Conservation (phyloP, 257 asterid genomes). For the Prunella vulgaris region DNA sequence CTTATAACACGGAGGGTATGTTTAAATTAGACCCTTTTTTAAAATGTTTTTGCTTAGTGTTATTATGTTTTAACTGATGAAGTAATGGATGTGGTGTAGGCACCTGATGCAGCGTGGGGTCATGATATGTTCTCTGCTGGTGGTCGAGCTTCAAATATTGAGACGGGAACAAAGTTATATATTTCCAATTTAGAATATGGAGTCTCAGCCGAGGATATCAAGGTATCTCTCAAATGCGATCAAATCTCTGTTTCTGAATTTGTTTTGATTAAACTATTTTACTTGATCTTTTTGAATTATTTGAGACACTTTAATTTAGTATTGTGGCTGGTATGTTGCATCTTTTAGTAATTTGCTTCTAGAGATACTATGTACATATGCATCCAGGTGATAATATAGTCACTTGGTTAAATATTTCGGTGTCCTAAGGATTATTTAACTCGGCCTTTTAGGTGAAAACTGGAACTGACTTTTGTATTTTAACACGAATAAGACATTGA, state of each 20-base stretch:
- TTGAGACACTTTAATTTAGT: neutral
- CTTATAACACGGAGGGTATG: neutral
- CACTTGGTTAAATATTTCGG: neutral
- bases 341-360: neutral
- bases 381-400: neutral
- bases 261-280: neutral
- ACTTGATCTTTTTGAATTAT: neutral
- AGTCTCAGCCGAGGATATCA: conserved; percentile 85
- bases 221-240: conserved; percentile 33
- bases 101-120: conserved; percentile 83
- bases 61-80: conserved; percentile 1
- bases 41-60: neutral
- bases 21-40: neutral
- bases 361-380: neutral
- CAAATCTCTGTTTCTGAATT: neutral
- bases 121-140: conserved; percentile 70
- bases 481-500: neutral
- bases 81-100: conserved; percentile 38
- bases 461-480: neutral
- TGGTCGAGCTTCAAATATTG: conserved; percentile 62
- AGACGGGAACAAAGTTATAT: conserved; percentile 95
- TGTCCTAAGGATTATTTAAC: neutral
- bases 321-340: neutral
- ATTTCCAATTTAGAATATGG: conserved; percentile 89
- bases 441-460: neutral